phyloP scores from a whole-genome alignment of 352 stramenopile genomes.

The Phytophthora pistaciae region DNA sequence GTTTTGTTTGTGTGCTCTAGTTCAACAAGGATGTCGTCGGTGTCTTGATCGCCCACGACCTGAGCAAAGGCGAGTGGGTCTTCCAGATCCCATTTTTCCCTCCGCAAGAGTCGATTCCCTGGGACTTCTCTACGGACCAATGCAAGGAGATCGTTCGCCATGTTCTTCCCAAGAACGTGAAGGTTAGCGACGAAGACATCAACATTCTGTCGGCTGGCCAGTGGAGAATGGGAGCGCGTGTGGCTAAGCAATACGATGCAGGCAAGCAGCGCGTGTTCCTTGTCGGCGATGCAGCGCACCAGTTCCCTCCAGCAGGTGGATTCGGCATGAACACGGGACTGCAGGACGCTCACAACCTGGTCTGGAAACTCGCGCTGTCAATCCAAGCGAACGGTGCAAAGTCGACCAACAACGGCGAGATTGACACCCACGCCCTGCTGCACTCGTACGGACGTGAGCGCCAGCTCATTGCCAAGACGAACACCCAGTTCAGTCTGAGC shows the following conservation, averaged over 20 bases:
- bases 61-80: slow-evolving; percentile 89
- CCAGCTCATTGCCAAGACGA: slow-evolving; percentile 75
- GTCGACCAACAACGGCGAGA: not conserved
- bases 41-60: slow-evolving; percentile 95
- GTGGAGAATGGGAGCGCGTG: slow-evolving; percentile 94
- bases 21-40: slow-evolving; percentile 89
- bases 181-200: slow-evolving; percentile 57
- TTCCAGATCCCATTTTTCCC: slow-evolving; percentile 95
- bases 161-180: slow-evolving; percentile 44
- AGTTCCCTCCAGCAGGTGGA: slow-evolving; percentile 93
- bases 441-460: slow-evolving; percentile 86
- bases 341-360: slow-evolving; percentile 93
- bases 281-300: slow-evolving; percentile 92
- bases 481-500: slow-evolving; percentile 84
- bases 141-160: slow-evolving; percentile 67
- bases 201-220: slow-evolving; percentile 86
- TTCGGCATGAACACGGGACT: slow-evolving; percentile 96
- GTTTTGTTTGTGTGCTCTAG: slow-evolving; percentile 28
- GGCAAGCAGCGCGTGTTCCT: slow-evolving; percentile 80
- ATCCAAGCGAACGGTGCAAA: slow-evolving; percentile 44
- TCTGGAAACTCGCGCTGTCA: slow-evolving; percentile 90
- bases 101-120: slow-evolving; percentile 73
- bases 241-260: slow-evolving; percentile 89
- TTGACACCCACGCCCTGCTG: slow-evolving; percentile 53
- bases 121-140: slow-evolving; percentile 67